Evolutionary conservation across 495 filamentous ascomycete genomes (phyloP).

Genomic region (Diplogelasinospora grovesii): DNA sequence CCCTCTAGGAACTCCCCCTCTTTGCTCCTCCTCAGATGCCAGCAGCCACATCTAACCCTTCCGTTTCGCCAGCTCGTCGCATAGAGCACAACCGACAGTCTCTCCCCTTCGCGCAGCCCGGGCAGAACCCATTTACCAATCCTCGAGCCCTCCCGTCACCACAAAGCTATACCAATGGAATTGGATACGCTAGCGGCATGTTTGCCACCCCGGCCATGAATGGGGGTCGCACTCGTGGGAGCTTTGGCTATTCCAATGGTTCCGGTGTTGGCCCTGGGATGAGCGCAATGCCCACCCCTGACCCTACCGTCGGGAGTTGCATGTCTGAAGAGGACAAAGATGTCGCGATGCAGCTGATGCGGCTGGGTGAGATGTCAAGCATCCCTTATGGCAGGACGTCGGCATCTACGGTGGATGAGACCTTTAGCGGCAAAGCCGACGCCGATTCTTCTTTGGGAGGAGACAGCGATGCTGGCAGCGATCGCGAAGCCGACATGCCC

Average conservation of each 20-base stretch:
- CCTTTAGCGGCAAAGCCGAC: slow-evolving; percentile 81
- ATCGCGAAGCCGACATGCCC: slow-evolving; percentile 65
- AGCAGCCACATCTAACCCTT: slow-evolving; percentile 79
- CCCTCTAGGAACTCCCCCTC: slow-evolving; percentile 75
- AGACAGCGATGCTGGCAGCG: slow-evolving; percentile 71
- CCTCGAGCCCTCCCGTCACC: slow-evolving; percentile 69
- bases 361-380: slow-evolving; percentile 85
- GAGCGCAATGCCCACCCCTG: slow-evolving; percentile 81
- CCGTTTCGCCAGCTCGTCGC: slow-evolving; percentile 84
- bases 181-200: slow-evolving; percentile 35
- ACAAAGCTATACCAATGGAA: slow-evolving; percentile 58
- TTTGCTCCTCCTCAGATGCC: slow-evolving; percentile 93
- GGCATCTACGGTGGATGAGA: slow-evolving; percentile 89
- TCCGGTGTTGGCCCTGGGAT: slow-evolving; percentile 24
- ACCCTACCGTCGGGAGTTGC: slow-evolving; percentile 87
- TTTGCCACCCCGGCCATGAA: slow-evolving; percentile 54
- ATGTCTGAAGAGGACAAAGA: slow-evolving; percentile 98
- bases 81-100: slow-evolving; percentile 45
- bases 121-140: slow-evolving; percentile 67
- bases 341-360: slow-evolving; percentile 92
- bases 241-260: slow-evolving; percentile 43
- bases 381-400: slow-evolving; percentile 85
- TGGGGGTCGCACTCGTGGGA: slow-evolving; percentile 60
- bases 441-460: slow-evolving; percentile 76
- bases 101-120: slow-evolving; percentile 64